A percentile compares a stretch with the other conserved stretches of the same genome.
phyloP scores from a whole-genome alignment of 1,284 basidiomycete species.

The Athelia sp. region DNA sequence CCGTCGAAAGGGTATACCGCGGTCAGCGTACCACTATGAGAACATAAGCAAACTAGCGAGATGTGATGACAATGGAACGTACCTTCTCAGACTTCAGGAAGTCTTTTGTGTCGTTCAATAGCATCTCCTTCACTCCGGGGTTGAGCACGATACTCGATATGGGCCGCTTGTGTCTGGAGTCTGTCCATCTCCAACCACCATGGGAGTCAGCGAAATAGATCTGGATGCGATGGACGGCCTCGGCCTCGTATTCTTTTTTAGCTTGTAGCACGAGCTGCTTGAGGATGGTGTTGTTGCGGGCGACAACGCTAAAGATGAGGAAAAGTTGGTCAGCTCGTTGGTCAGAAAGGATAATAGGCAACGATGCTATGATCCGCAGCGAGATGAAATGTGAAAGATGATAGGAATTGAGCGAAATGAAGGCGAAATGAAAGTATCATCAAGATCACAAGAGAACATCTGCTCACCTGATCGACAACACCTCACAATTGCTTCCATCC shows the following conservation, averaged over 20 bases:
- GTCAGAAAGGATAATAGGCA: background rate
- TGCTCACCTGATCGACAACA: conserved; percentile 63
- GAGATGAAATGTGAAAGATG: too few species aligned
- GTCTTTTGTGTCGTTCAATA: conserved; percentile 71
- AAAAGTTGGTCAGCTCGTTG: background rate
- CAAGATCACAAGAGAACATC: too few species aligned
- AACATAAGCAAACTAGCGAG: conserved; percentile 1
- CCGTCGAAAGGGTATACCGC: conserved; percentile 76
- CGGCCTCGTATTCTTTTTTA: conserved; percentile 79
- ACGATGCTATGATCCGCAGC: too few species aligned
- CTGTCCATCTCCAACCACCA: conserved; percentile 79
- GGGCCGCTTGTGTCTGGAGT: conserved; percentile 76
- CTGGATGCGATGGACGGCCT: conserved; percentile 76
- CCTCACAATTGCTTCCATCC: conserved; percentile 61
- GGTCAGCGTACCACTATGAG: conserved; percentile 57
- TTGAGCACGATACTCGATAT: conserved; percentile 77
- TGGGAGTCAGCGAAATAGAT: conserved; percentile 85
- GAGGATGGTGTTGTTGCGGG: conserved; percentile 71
- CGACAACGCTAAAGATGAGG: conserved; percentile 54
- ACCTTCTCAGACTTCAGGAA: conserved; percentile 78
- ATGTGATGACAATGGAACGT: conserved; percentile 9
- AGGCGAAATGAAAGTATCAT: too few species aligned
- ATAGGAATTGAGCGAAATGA: too few species aligned
- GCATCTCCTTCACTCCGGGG: conserved; percentile 80
- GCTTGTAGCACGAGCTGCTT: conserved; percentile 83